A percentile compares a stretch with the other conserved stretches of the same genome.
Conservation (phyloP, 345 rosid species). For the Limnanthes douglasii region DNA sequence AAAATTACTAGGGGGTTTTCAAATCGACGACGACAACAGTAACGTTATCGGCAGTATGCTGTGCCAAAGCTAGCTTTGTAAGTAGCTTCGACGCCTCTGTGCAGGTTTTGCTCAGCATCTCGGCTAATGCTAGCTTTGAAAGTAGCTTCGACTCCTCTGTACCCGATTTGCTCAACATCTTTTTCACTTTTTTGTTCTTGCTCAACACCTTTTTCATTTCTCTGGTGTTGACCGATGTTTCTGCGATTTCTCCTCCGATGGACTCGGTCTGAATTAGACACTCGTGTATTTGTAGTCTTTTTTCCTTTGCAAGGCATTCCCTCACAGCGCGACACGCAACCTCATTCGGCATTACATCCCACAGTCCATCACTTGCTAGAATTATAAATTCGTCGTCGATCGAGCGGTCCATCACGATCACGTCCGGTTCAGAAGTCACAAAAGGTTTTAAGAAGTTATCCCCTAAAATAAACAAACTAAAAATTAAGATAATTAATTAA, state of each 20-base stretch:
- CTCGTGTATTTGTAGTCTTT: too few species aligned
- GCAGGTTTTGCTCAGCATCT: slow-evolving; percentile 37
- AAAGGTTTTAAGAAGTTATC: slow-evolving; percentile 87
- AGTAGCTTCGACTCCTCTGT: too few species aligned
- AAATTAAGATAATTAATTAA: not conserved
- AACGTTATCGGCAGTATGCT: slow-evolving; percentile 73
- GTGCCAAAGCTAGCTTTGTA: slow-evolving; percentile 65
- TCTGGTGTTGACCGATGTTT: too few species aligned
- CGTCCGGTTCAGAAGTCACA: slow-evolving; percentile 75
- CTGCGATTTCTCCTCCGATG: too few species aligned
- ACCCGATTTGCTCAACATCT: too few species aligned
- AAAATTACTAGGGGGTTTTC: too few species aligned
- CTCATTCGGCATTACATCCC: slow-evolving; percentile 90
- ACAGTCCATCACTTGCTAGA: slow-evolving; percentile 74
- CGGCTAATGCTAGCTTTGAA: too few species aligned
- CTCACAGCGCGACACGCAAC: slow-evolving; percentile 61
- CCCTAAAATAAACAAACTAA: slow-evolving; percentile 19
- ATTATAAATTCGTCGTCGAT: slow-evolving; percentile 66
- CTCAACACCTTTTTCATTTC: too few species aligned
- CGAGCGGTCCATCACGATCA: slow-evolving; percentile 42
- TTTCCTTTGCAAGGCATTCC: slow-evolving; percentile 22
- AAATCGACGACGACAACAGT: slow-evolving; percentile 82
- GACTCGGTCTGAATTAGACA: too few species aligned
- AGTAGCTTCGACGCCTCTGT: slow-evolving; percentile 54
- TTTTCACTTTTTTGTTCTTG: too few species aligned